Evolutionary conservation across 495 filamentous ascomycete genomes (phyloP).

Genomic region (Echria macrotheca): DNA sequence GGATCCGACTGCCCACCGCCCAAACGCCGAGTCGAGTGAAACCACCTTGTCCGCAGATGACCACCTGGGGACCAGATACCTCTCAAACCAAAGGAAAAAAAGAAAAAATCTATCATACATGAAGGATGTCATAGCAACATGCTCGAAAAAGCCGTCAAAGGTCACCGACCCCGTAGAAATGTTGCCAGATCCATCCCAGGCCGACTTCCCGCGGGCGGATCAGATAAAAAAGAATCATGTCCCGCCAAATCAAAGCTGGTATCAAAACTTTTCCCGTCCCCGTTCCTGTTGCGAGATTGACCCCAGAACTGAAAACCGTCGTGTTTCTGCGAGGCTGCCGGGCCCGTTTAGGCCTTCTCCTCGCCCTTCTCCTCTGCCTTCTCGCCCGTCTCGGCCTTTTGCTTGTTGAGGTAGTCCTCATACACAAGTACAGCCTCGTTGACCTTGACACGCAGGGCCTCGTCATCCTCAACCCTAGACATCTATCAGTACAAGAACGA

Average conservation of each 20-base stretch:
- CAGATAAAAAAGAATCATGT: constrained; percentile 31
- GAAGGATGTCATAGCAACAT: constrained; percentile 29
- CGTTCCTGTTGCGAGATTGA: constrained; percentile 28
- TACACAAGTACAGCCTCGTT: constrained; percentile 95
- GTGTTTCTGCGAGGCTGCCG: no score
- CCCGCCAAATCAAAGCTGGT: constrained; percentile 31
- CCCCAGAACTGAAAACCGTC: constrained; percentile 28
- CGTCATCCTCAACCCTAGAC: constrained; percentile 78
- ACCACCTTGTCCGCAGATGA: constrained; percentile 19
- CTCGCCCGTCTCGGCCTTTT: constrained; percentile 38
- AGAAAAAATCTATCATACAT: constrained; percentile 30
- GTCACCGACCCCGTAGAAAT: constrained; percentile 18
- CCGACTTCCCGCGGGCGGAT: constrained; percentile 8
- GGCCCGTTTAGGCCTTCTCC: constrained; percentile 52
- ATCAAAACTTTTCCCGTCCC: constrained; percentile 49
- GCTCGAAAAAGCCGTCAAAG: constrained; percentile 23
- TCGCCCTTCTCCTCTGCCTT: constrained; percentile 55
- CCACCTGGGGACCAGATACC: constrained; percentile 21
- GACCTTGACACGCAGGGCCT: constrained; percentile 87
- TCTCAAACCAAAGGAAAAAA: constrained; percentile 8
- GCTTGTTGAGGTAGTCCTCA: constrained; percentile 94
- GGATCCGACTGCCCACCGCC: constrained; percentile 9
- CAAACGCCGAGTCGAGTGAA: constrained; percentile 24
- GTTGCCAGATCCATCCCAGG: constrained; percentile 20
- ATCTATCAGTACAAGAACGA: constrained; percentile 22